Evolutionary conservation across 176 grass and related monocot genomes (phyloP).

Genomic region (Rhynchospora breviuscula): DNA sequence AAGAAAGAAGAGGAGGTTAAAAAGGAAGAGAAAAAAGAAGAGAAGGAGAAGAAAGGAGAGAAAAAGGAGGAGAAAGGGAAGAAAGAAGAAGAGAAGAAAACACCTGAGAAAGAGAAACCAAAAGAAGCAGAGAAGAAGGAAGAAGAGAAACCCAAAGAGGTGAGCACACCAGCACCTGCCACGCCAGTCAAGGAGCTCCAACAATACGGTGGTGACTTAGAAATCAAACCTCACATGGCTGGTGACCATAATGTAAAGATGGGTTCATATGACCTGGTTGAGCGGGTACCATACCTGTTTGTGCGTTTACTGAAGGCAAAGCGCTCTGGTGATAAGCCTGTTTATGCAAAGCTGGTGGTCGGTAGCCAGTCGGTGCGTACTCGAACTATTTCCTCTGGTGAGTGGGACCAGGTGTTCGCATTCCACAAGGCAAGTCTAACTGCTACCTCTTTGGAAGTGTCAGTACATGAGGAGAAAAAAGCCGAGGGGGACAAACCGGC

Average conservation of each 20-base stretch:
- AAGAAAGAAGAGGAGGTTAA: constrained; percentile 40
- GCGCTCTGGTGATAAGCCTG: constrained; percentile 26
- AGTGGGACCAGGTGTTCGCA: constrained; percentile 97
- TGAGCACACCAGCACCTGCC: constrained; percentile 37
- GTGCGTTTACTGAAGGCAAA: constrained; percentile 93
- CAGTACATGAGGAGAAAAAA: constrained; percentile 44
- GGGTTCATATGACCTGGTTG: constrained; percentile 72
- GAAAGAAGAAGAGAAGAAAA: constrained; percentile 21
- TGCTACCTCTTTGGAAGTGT: constrained; percentile 67
- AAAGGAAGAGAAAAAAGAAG: constrained; percentile 35
- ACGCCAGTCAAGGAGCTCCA: constrained; percentile 45
- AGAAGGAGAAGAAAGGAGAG: constrained; percentile 52
- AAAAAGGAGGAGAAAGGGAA: constrained; percentile 51
- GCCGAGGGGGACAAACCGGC: constrained; percentile 33
- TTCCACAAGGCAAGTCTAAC: constrained; percentile 90
- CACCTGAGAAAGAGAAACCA: constrained; percentile 17
- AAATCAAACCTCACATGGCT: constrained; percentile 48
- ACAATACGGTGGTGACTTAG: constrained; percentile 49
- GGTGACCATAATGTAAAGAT: constrained; percentile 43
- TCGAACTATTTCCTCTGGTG: constrained; percentile 30
- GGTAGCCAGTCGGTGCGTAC: constrained; percentile 77
- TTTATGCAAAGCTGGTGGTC: constrained; percentile 63
- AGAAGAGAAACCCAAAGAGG: constrained; percentile 38
- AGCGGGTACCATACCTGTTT: constrained; percentile 79
- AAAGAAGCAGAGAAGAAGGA: constrained; percentile 27